These are phyloP conservation scores for Emergomyces pasteurianus DNA, from an alignment of 2,329 filamentous ascomycete species.

Conservation along the genomic window DNA sequence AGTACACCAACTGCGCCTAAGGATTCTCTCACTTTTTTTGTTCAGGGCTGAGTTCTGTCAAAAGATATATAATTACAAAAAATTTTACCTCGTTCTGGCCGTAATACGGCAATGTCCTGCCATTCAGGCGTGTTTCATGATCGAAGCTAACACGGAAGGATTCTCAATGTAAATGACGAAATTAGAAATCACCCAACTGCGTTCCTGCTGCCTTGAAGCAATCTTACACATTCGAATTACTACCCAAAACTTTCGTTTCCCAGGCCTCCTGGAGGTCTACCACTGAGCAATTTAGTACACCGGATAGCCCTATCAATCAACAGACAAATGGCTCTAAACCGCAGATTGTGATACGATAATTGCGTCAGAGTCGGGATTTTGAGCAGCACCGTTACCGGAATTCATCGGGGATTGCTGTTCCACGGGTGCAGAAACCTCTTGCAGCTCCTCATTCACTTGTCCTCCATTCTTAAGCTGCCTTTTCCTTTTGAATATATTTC, in stretches of 20 bases:
- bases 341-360: not conserved
- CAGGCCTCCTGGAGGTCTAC: no score
- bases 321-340: not conserved
- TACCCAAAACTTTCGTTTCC: not conserved
- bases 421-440: not conserved
- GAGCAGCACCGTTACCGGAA: not conserved
- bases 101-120: not conserved
- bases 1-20: not conserved
- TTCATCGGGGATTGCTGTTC: no score
- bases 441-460: not conserved
- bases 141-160: not conserved
- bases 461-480: not conserved
- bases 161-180: not conserved
- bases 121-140: not conserved
- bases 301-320: not conserved
- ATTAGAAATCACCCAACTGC: not conserved
- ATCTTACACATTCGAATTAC: not conserved
- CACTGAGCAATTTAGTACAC: not conserved
- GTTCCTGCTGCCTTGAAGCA: not conserved
- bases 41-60: not conserved
- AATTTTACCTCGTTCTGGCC: not conserved
- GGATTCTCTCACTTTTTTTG: no score
- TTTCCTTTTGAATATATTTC: conserved; percentile 1
- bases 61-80: not conserved
- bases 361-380: not conserved